These are phyloP conservation scores for Effrenium voratum DNA, from an alignment of 73 alveolate genomes.

Conservation along the genomic window DNA sequence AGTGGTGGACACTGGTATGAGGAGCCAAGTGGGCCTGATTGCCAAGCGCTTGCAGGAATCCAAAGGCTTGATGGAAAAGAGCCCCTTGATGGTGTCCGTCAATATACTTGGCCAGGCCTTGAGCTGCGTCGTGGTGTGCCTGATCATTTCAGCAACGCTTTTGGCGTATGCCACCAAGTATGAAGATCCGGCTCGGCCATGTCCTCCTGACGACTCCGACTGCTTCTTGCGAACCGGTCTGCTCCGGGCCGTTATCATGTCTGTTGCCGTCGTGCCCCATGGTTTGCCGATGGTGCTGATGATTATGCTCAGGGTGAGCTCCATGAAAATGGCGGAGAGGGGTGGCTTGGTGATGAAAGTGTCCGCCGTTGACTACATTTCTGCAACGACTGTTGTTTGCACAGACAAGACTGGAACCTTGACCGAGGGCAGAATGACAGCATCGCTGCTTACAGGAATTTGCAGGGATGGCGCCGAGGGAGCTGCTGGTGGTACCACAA, in stretches of 20 bases:
- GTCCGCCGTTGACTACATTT: constrained; percentile 97
- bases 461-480: constrained; percentile 14
- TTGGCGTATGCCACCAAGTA: constrained; percentile 10
- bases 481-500: constrained; percentile 1
- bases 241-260: constrained; percentile 58
- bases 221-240: constrained; percentile 19
- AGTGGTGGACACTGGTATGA: constrained; percentile 96
- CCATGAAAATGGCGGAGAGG: constrained; percentile 7
- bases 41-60: constrained; percentile 45
- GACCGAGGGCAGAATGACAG: constrained; percentile 95
- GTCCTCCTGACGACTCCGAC: constrained; percentile 11
- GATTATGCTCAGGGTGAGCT: constrained; percentile 55
- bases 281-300: constrained; percentile 52
- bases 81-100: constrained; percentile 47
- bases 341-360: constrained; percentile 96
- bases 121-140: not conserved
- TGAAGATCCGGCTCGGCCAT: constrained; percentile 50
- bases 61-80: constrained; percentile 39
- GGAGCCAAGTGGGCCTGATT: constrained; percentile 96
- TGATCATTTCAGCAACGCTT: constrained; percentile 30
- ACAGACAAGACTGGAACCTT: constrained; percentile 98
- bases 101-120: constrained; percentile 4
- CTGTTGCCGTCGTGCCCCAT: constrained; percentile 58
- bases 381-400: constrained; percentile 97
- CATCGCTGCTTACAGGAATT: constrained; percentile 1